Evolutionary conservation across 148 eudicot genomes (phyloP).

Genomic region (Vaccinium vitisidaea): DNA sequence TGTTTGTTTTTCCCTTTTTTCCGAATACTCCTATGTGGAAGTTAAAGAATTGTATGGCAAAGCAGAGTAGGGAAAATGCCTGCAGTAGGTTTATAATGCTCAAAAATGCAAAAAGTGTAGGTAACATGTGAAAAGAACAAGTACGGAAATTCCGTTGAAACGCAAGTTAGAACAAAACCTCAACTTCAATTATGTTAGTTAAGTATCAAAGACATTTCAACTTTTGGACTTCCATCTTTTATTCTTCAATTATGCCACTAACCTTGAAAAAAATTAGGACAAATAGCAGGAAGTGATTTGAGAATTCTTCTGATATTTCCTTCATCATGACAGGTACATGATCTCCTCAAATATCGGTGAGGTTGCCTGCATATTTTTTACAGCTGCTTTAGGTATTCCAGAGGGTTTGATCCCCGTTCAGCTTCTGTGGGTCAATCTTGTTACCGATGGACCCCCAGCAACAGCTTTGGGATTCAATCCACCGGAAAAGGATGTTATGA

Average conservation of each 20-base stretch:
- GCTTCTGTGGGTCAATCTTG: conserved; percentile 89
- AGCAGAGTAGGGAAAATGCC: not conserved
- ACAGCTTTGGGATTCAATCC: conserved; percentile 94
- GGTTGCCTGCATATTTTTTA: conserved; percentile 76
- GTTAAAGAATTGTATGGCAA: not conserved
- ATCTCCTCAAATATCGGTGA: conserved; percentile 89
- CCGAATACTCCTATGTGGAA: not conserved
- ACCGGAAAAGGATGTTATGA: conserved; percentile 84
- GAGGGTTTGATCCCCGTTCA: conserved; percentile 90
- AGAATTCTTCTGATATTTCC: not conserved
- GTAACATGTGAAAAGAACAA: not conserved
- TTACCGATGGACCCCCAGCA: conserved; percentile 94
- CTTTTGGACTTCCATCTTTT: not conserved
- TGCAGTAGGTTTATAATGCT: not conserved
- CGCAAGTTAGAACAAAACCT: not conserved
- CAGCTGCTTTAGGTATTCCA: conserved; percentile 85
- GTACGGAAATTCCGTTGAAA: not conserved
- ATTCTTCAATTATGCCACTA: not conserved
- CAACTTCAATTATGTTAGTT: not conserved
- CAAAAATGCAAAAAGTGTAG: not conserved
- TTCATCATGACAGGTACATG: conserved; percentile 56
- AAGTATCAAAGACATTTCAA: not conserved
- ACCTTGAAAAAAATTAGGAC: not conserved
- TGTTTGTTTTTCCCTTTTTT: not conserved
- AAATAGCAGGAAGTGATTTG: not conserved